Evolutionary conservation across 768 basidiomycete species (phyloP), one percentile per base, ranked within the genome.

Genomic region (Russula olivacea): DNA sequence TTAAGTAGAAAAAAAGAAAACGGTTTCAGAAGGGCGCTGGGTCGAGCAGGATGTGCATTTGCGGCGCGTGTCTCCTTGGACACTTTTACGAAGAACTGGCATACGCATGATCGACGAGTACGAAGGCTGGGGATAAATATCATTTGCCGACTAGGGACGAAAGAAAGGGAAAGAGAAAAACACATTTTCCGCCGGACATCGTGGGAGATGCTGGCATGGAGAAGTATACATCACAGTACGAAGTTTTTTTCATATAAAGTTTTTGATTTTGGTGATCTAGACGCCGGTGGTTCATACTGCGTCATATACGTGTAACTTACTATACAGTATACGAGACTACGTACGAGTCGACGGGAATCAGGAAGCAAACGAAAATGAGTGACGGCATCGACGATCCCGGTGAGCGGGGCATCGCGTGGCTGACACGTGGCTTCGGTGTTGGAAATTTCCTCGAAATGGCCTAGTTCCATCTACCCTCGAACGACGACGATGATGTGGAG

Each of bases 321-420:
- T 36, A 25, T 19, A 40, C 10, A 3, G 19, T 48, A 28, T 28
- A 4, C n/a, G n/a, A n/a, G n/a, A n/a, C 19, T 17, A 3, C 23
- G n/a, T 40, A 48, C 36, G 14, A 40, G 54, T 48, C 21, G 49
- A 61, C 56, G 61, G 61, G 50, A 23, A 63, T 58, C 61, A 58
- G 41, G 50, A 63, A 58, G 51, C 28, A 40, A 36, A 43, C 3
- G 17, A 58, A 36, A 58, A 48, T 4, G 19, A 25, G 32, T 19
- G 56, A 52, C 4, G 11, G 23, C 34, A 58, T 49, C 41, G 61
- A 55, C 41, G 41, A 58, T 40, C 32, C 55, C 36, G 43, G 17
- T 21, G 10, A 3, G n/a, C 19, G 28, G 9, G 3, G 7, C 17
- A 10, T 56, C 55, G 45, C 12, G 61, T 62, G 55, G 49, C n/a